phyloP scores from a whole-genome alignment of 306 rosid species.

The Potentilla sterilis region DNA sequence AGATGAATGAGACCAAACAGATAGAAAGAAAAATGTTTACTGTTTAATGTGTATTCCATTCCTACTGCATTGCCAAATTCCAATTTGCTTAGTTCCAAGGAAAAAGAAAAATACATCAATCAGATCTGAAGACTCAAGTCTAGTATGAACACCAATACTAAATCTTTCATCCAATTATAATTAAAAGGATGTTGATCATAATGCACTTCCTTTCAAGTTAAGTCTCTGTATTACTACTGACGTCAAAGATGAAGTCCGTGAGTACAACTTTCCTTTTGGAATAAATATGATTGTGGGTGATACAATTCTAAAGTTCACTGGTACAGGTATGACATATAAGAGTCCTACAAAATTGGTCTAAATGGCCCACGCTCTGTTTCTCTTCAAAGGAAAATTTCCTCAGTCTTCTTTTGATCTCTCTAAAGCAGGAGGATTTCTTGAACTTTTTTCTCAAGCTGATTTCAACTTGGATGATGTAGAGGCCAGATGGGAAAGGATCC shows the following conservation, averaged over 20 bases:
- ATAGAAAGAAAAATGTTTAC: too few species aligned
- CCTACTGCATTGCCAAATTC: too few species aligned
- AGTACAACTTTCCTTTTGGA: slow-evolving; percentile 12
- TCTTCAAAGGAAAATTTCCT: slow-evolving; percentile 26
- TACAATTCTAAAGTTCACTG: neutral
- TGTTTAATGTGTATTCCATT: too few species aligned
- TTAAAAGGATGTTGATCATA: neutral
- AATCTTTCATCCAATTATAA: neutral
- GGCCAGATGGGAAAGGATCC: slow-evolving; percentile 82
- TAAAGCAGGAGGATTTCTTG: neutral
- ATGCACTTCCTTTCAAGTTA: neutral
- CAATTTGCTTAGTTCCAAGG: too few species aligned
- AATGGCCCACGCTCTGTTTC: slow-evolving; percentile 18
- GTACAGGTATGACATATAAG: slow-evolving; percentile 1
- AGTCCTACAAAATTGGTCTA: slow-evolving; percentile 40
- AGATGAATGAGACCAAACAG: too few species aligned
- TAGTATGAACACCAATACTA: neutral
- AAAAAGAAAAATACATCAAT: too few species aligned
- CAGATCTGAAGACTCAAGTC: too few species aligned
- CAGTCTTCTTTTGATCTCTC: slow-evolving; percentile 4
- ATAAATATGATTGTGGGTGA: neutral
- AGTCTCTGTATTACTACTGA: neutral
- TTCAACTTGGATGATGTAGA: slow-evolving; percentile 80
- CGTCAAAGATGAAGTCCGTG: slow-evolving; percentile 6
- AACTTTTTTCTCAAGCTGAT: slow-evolving; percentile 55